Evolutionary conservation across 2,329 filamentous ascomycete species (phyloP).

Genomic region (Fusarium globosum): DNA sequence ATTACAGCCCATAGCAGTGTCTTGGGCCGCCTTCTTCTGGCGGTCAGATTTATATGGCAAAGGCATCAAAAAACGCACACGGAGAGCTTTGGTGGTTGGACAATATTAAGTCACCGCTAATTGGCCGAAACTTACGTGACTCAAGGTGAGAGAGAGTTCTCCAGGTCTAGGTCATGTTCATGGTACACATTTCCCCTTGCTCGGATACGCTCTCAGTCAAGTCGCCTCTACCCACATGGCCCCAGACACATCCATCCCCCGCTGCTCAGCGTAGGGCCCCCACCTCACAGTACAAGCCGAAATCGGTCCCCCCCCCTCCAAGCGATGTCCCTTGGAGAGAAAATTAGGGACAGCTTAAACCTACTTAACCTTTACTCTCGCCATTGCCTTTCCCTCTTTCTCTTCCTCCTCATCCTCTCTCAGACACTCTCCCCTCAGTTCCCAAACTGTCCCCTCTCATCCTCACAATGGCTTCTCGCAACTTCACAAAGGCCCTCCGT

Average conservation of each 20-base stretch:
- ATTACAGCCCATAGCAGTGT: background rate
- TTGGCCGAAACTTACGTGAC: constrained; percentile 27
- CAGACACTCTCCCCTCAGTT: constrained; percentile 42
- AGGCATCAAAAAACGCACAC: constrained; percentile 8
- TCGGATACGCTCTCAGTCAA: background rate
- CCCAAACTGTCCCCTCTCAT: constrained; percentile 31
- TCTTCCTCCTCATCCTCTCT: constrained; percentile 44
- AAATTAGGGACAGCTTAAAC: constrained; percentile 37
- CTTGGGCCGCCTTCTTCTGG: background rate
- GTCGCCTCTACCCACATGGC: constrained; percentile 22
- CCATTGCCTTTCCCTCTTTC: constrained; percentile 25
- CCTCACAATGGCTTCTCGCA: constrained; percentile 80
- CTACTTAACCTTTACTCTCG: constrained; percentile 44
- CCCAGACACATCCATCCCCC: constrained; percentile 36
- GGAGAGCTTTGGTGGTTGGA: constrained; percentile 24
- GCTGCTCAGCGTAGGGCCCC: constrained; percentile 29
- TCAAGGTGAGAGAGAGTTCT: constrained; percentile 31
- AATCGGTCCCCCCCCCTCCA: constrained; percentile 38
- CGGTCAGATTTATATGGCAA: constrained; percentile 10
- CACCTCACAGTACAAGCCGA: constrained; percentile 42
- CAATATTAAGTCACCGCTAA: constrained; percentile 9
- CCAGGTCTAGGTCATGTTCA: constrained; percentile 1
- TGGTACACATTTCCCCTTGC: background rate
- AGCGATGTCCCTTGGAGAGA: constrained; percentile 25
- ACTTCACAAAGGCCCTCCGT: constrained; percentile 75